These are phyloP conservation scores for Asterophora parasitica DNA, from an alignment of 768 basidiomycete genomes.

Conservation along the genomic window DNA sequence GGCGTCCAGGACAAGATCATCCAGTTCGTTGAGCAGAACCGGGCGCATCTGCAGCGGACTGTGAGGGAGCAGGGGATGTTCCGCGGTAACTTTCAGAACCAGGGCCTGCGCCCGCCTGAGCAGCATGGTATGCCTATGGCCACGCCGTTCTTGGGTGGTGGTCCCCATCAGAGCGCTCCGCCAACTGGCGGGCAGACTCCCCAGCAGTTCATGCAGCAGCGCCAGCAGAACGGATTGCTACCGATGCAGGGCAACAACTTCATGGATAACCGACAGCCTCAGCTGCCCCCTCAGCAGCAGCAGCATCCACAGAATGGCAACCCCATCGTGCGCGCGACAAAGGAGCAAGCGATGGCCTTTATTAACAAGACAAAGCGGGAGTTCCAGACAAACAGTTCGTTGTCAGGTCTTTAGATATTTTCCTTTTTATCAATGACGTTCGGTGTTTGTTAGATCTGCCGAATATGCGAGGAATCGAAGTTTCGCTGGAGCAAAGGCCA, in stretches of 20 bases:
- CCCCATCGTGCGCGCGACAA: neutral
- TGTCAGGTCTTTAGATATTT: neutral
- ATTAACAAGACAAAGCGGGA: constrained; percentile 10
- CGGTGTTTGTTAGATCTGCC: constrained; percentile 26
- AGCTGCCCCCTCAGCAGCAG: constrained; percentile 18
- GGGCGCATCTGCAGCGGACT: constrained; percentile 40
- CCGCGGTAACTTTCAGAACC: constrained; percentile 24
- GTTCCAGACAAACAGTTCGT: constrained; percentile 8
- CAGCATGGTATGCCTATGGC: constrained; percentile 3
- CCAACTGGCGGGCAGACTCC: neutral
- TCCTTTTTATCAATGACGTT: neutral
- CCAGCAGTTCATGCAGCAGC: constrained; percentile 5
- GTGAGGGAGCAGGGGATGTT: constrained; percentile 35
- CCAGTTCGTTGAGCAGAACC: constrained; percentile 50
- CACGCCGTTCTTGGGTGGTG: constrained; percentile 7
- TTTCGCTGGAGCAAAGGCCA: constrained; percentile 49
- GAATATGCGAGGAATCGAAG: constrained; percentile 28
- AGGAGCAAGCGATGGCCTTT: constrained; percentile 2
- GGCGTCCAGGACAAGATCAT: constrained; percentile 49
- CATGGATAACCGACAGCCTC: constrained; percentile 17
- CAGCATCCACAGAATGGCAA: constrained; percentile 8
- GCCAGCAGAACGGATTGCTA: constrained; percentile 3
- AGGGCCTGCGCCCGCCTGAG: constrained; percentile 15
- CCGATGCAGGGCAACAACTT: constrained; percentile 14
- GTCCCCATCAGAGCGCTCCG: constrained; percentile 1